Conservation (phyloP, 1,139 yeast species). For the Blastobotrys apis region DNA sequence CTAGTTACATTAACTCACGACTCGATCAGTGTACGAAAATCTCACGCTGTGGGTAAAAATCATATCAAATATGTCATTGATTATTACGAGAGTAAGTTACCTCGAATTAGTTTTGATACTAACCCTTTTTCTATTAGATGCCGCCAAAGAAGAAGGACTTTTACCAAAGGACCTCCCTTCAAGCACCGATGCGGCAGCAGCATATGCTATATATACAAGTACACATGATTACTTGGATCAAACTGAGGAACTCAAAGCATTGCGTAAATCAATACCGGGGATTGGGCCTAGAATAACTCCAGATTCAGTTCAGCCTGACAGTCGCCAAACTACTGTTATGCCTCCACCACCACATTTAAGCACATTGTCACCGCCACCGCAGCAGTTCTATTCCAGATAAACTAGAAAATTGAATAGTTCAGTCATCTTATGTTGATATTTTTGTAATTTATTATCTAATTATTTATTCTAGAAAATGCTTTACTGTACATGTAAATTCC, state of each 20-base stretch:
- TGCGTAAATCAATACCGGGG: constrained; percentile 25
- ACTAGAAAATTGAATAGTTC: neutral
- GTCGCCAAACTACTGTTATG: constrained; percentile 6
- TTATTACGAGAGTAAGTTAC: constrained; percentile 59
- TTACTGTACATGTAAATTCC: no score
- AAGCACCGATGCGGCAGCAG: constrained; percentile 14
- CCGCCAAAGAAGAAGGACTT: constrained; percentile 28
- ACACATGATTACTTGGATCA: constrained; percentile 22
- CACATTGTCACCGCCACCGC: constrained; percentile 28
- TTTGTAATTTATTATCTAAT: neutral
- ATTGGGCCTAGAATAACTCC: constrained; percentile 13
- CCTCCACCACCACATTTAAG: constrained; percentile 26
- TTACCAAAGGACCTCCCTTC: constrained; percentile 24
- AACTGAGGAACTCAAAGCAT: constrained; percentile 18
- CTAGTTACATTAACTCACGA: constrained; percentile 76
- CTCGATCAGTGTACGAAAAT: constrained; percentile 78
- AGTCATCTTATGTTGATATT: neutral
- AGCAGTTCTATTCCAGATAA: constrained; percentile 17
- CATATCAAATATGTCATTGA: constrained; percentile 73
- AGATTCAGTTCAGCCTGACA: constrained; percentile 5
- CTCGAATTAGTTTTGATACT: no score
- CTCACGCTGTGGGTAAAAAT: constrained; percentile 76
- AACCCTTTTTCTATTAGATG: constrained; percentile 18
- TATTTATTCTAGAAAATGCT: neutral
- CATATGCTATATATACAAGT: constrained; percentile 10